Base-by-base conservation (phyloP, 2,329 filamentous ascomycete genomes). In the Epichloe gansuensis region DNA sequence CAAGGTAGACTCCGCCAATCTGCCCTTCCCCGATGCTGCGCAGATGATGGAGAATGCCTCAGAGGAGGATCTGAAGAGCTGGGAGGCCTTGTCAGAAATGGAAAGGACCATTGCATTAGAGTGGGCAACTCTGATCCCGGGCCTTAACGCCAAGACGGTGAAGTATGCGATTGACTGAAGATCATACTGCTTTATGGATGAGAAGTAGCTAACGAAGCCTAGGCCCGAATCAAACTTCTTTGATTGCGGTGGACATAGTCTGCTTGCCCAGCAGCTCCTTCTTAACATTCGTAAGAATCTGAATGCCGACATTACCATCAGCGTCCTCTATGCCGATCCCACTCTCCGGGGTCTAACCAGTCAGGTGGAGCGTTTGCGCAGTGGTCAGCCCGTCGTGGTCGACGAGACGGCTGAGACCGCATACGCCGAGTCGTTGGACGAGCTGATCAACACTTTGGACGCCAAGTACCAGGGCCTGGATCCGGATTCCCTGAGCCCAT, bases 21-120 rank as follows among this genome's bases (percentile, higher is more conserved):
- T 93, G 51, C 87, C 87, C 0, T 91, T 89, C 75, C 87, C 87
- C 0, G 87, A 91, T 66, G 81, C 81, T 25, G 78, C 80, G 12
- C 77, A 87, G 59, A 74, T 84, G 36, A 76, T 66, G n/a, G 61
- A 63, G 47, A 66, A 65, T 23, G 64, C 65, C 8, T 62, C 65
- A 0, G 64, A 65, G 11, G 66, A 67, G 49, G 65, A 68, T 50
- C 45, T 65, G 25, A 65, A 66, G 69, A 81, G 86, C 60, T 81
- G 81, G 54, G 77, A 78, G 17, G 38, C 60, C 0, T 51, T 69
- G 36, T 59, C 58, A 4, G 54, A 59, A 17, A 69, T 62, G 2
- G 64, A 70, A 44, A 70, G 77, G 52, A 80, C 53, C 5, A 34
- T 68, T 39, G 66, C 62, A 11, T 69, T 76, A 52, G 82, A 84